Percentiles rank a stretch among this genome's conserved stretches.
These are phyloP conservation scores for Lenzites betulinus DNA, from an alignment of 768 basidiomycete genomes.

Conservation along the genomic window DNA sequence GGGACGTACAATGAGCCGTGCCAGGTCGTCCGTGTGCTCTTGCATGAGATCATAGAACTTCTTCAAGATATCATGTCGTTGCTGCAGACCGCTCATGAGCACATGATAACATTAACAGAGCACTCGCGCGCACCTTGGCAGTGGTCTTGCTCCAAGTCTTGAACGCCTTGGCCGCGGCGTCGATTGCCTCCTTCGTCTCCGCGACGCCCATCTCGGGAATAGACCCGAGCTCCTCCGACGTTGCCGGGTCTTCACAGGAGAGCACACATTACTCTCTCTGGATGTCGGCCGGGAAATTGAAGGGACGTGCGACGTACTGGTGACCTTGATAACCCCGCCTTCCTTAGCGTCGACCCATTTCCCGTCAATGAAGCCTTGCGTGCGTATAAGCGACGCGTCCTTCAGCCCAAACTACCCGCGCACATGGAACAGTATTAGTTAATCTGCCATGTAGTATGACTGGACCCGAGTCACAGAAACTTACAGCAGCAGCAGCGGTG, in stretches of 20 bases:
- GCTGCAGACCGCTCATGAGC: slow-evolving; percentile 38
- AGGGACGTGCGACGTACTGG: slow-evolving; percentile 55
- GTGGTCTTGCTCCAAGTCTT: slow-evolving; percentile 85
- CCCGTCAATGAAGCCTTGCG: slow-evolving; percentile 79
- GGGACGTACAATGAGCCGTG: slow-evolving; percentile 73
- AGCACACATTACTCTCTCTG: background rate
- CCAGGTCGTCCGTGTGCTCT: slow-evolving; percentile 84
- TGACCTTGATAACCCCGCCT: slow-evolving; percentile 71
- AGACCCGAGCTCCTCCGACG: slow-evolving; percentile 76
- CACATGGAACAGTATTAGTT: background rate
- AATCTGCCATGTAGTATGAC: background rate
- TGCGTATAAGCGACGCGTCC: slow-evolving; percentile 73
- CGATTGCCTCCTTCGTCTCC: slow-evolving; percentile 85
- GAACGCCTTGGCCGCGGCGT: slow-evolving; percentile 79
- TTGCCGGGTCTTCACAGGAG: slow-evolving; percentile 75
- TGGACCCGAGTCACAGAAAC: background rate
- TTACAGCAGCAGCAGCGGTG: background rate
- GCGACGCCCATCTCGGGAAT: slow-evolving; percentile 87
- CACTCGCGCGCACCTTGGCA: slow-evolving; percentile 61
- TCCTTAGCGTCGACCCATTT: slow-evolving; percentile 84
- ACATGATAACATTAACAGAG: background rate
- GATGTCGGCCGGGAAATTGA: background rate
- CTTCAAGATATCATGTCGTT: slow-evolving; percentile 81
- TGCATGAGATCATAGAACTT: slow-evolving; percentile 81
- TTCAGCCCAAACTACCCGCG: slow-evolving; percentile 66